Conservation (phyloP, 176 grass and related monocot species). For the Oryza glumipatula region DNA sequence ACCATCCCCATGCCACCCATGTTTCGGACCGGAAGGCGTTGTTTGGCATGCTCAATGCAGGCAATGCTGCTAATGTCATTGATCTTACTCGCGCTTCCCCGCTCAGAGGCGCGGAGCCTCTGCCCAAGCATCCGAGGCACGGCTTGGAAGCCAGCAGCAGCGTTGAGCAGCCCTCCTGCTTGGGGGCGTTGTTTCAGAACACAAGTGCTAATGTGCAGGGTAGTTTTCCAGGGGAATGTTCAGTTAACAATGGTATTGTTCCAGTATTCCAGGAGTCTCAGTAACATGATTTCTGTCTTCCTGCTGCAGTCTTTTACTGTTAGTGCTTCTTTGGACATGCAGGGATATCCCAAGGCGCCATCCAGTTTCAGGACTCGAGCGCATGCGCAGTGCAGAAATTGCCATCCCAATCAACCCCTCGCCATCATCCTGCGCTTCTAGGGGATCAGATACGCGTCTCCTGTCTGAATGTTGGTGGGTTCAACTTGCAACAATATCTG, state of each 20-base stretch:
- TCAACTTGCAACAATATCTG: slow-evolving; percentile 36
- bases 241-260: slow-evolving; percentile 40
- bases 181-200: slow-evolving; percentile 30
- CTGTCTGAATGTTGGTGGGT: slow-evolving; percentile 78
- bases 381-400: slow-evolving; percentile 41
- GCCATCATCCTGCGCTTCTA: slow-evolving; percentile 29
- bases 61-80: slow-evolving; percentile 43
- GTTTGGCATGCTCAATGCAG: slow-evolving; percentile 27
- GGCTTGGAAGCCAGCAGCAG: slow-evolving; percentile 29
- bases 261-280: neutral
- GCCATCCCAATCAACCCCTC: slow-evolving; percentile 30
- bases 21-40: slow-evolving; percentile 46
- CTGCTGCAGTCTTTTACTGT: neutral
- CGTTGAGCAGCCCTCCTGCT: slow-evolving; percentile 39
- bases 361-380: slow-evolving; percentile 46
- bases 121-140: slow-evolving; percentile 44
- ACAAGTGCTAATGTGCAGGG: slow-evolving; percentile 15
- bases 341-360: slow-evolving; percentile 24
- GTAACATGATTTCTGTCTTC: neutral
- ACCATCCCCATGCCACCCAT: slow-evolving; percentile 23
- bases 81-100: slow-evolving; percentile 37
- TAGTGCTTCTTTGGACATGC: slow-evolving; percentile 10
- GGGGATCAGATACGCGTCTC: slow-evolving; percentile 49
- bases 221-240: slow-evolving; percentile 31
- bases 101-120: neutral